Percentiles rank a stretch among this genome's conserved stretches.
Conservation (phyloP, 2,329 filamentous ascomycete genomes). For the Exophiala bonariae region DNA sequence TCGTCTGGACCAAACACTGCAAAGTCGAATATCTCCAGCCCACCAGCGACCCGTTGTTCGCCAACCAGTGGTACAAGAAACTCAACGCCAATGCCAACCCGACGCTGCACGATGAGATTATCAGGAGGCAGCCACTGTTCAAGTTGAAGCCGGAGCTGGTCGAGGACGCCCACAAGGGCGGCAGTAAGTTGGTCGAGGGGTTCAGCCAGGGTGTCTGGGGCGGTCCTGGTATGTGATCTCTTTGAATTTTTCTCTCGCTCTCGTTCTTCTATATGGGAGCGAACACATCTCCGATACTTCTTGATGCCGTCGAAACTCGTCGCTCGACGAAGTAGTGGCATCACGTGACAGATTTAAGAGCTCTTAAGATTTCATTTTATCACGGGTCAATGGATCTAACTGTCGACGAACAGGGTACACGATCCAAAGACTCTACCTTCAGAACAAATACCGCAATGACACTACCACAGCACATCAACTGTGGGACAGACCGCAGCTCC, state of each 20-base stretch:
- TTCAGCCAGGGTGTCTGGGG: constrained; percentile 69
- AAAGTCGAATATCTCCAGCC: constrained; percentile 55
- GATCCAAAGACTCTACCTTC: constrained; percentile 23
- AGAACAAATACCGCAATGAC: constrained; percentile 25
- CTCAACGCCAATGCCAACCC: constrained; percentile 66
- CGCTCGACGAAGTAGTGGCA: too few relatives aligned
- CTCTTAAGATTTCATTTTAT: too few relatives aligned
- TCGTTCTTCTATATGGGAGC: background rate
- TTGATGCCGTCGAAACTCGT: too few relatives aligned
- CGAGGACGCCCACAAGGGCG: constrained; percentile 50
- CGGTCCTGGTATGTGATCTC: constrained; percentile 8
- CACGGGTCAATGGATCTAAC: too few relatives aligned
- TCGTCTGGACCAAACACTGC: constrained; percentile 54
- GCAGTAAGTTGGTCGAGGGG: constrained; percentile 58
- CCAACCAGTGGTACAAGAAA: constrained; percentile 55
- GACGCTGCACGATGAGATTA: constrained; percentile 63
- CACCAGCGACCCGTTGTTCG: constrained; percentile 63
- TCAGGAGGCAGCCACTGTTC: constrained; percentile 62
- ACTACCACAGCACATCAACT: constrained; percentile 51
- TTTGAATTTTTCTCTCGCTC: background rate
- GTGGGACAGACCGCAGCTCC: constrained; percentile 59
- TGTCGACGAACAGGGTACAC: constrained; percentile 45
- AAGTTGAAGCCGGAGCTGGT: constrained; percentile 67
- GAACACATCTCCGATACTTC: too few relatives aligned
- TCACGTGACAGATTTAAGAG: too few relatives aligned